Evolutionary conservation across 2,329 filamentous ascomycete species (phyloP).

Genomic region (Setomelanomma holmii): DNA sequence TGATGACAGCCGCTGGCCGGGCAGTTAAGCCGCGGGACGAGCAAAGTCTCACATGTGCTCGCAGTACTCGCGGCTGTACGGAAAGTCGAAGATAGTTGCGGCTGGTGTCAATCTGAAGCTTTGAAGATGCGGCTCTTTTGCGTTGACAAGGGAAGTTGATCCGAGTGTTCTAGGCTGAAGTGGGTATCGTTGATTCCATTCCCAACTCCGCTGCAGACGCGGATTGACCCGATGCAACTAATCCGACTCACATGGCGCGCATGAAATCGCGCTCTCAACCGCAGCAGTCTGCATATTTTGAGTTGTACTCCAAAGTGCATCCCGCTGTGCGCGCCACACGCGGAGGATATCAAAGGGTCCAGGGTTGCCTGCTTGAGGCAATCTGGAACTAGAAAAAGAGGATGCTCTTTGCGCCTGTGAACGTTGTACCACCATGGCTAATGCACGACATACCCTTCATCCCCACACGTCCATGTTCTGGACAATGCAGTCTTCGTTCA

Average conservation of each 20-base stretch:
- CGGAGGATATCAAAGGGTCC: not conserved
- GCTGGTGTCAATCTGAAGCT: too few relatives aligned
- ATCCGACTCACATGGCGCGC: not conserved
- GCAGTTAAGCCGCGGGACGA: not conserved
- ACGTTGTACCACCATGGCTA: not conserved
- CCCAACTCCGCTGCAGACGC: not conserved
- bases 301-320: not conserved
- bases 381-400: not conserved
- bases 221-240: not conserved
- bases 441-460: slow-evolving; percentile 21
- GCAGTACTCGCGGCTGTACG: not conserved
- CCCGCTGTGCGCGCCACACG: not conserved
- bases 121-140: not conserved
- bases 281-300: not conserved
- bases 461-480: slow-evolving; percentile 63
- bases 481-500: slow-evolving; percentile 64
- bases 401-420: not conserved
- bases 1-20: not conserved
- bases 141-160: not conserved
- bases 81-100: too few relatives aligned
- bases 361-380: not conserved
- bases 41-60: not conserved
- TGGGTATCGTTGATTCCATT: not conserved
- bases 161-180: not conserved
- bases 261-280: not conserved